Evolutionary conservation across 2,329 filamentous ascomycete species (phyloP).

Genomic region (Biscogniauxia marginata): DNA sequence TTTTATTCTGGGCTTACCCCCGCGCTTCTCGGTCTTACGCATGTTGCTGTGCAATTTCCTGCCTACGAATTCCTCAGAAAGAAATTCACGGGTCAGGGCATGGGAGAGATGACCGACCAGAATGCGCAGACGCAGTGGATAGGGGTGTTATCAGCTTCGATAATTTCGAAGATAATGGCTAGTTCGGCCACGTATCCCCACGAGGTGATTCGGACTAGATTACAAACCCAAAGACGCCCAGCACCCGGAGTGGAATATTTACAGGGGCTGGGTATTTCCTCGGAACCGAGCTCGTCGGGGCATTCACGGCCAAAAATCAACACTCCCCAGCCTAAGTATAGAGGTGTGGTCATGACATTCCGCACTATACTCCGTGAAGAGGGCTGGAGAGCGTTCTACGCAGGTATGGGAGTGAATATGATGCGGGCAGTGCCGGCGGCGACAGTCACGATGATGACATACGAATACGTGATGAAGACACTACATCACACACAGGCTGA

Average conservation of each 20-base stretch:
- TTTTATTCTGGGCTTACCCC: slow-evolving; percentile 96
- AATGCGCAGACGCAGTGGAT: slow-evolving; percentile 69
- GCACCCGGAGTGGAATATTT: slow-evolving; percentile 53
- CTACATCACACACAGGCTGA: slow-evolving; percentile 45
- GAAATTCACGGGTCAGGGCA: slow-evolving; percentile 83
- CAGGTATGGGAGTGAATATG: slow-evolving; percentile 96
- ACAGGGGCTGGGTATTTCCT: slow-evolving; percentile 47
- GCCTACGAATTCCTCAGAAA: slow-evolving; percentile 93
- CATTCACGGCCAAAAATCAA: slow-evolving; percentile 37
- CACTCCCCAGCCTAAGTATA: slow-evolving; percentile 57
- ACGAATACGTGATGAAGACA: slow-evolving; percentile 70
- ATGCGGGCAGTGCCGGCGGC: slow-evolving; percentile 92
- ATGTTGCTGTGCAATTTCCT: slow-evolving; percentile 96
- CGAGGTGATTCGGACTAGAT: slow-evolving; percentile 87
- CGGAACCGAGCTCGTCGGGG: slow-evolving; percentile 41
- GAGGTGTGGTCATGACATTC: slow-evolving; percentile 77
- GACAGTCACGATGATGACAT: slow-evolving; percentile 96
- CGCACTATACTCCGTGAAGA: slow-evolving; percentile 85
- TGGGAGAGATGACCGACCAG: slow-evolving; percentile 67
- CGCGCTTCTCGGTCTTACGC: slow-evolving; percentile 84
- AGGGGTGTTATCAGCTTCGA: slow-evolving; percentile 83
- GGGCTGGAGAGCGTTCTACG: slow-evolving; percentile 95
- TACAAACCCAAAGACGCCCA: slow-evolving; percentile 88
- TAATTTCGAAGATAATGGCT: slow-evolving; percentile 90
- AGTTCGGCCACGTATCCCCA: slow-evolving; percentile 96